Evolutionary conservation across 192 early-diverging fungal species (phyloP).

Genomic region (Entomortierella beljakovae): DNA sequence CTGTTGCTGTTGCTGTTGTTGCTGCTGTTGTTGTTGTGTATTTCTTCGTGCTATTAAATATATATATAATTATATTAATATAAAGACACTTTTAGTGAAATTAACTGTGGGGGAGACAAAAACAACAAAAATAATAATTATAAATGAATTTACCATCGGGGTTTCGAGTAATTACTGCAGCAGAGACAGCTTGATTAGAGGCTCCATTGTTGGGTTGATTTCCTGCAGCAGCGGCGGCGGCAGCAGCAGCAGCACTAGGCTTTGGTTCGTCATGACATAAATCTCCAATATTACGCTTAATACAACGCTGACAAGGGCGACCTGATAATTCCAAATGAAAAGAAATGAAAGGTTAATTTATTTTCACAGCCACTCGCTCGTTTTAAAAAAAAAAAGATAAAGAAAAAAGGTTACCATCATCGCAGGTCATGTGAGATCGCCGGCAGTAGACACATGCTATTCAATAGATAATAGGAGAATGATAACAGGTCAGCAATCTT

Average conservation of each 20-base stretch:
- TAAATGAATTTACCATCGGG: slow-evolving; percentile 25
- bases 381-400: background rate
- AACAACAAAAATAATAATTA: too few relatives aligned
- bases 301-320: slow-evolving; percentile 94
- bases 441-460: slow-evolving; percentile 97
- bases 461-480: too few relatives aligned
- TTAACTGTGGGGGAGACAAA: too few relatives aligned
- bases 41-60: slow-evolving; percentile 4
- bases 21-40: slow-evolving; percentile 9
- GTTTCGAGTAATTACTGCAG: slow-evolving; percentile 19
- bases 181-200: slow-evolving; percentile 12
- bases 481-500: slow-evolving; percentile 3
- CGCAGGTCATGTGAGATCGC: slow-evolving; percentile 97
- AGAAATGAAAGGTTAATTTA: too few relatives aligned
- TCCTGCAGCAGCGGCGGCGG: slow-evolving; percentile 41
- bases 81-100: too few relatives aligned
- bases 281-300: slow-evolving; percentile 95
- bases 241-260: slow-evolving; percentile 28
- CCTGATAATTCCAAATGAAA: too few relatives aligned
- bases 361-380: background rate
- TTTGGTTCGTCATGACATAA: slow-evolving; percentile 91
- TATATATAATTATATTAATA: too few relatives aligned
- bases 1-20: slow-evolving; percentile 27
- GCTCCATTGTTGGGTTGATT: slow-evolving; percentile 30
- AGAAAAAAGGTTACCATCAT: slow-evolving; percentile 65